A percentile compares a stretch with the other conserved stretches of the same genome.
phyloP scores from a whole-genome alignment of 768 basidiomycete species.

The Serendipita sp. region DNA sequence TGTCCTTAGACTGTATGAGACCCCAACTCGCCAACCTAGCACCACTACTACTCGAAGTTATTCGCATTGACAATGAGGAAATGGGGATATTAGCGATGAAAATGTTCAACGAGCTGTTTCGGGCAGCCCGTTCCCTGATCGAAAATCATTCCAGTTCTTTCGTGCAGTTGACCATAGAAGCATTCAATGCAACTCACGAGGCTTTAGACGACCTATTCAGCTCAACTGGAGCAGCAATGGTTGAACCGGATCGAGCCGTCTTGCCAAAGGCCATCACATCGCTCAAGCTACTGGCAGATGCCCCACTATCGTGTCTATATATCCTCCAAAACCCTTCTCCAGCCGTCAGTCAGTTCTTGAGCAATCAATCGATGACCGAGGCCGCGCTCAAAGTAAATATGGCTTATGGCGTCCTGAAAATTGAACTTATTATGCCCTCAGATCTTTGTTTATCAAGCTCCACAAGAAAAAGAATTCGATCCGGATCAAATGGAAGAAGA shows the following conservation, averaged over 20 bases:
- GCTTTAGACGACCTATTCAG: constrained; percentile 40
- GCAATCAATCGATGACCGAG: constrained; percentile 59
- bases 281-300: constrained; percentile 83
- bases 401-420: neutral
- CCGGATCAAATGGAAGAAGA: constrained; percentile 70
- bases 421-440: constrained; percentile 6
- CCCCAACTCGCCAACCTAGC: constrained; percentile 52
- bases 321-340: constrained; percentile 70
- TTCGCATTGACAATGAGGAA: constrained; percentile 90
- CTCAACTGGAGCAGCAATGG: constrained; percentile 27
- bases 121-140: constrained; percentile 54
- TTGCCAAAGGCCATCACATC: constrained; percentile 64
- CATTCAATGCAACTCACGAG: constrained; percentile 62
- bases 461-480: constrained; percentile 65
- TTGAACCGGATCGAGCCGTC: constrained; percentile 38
- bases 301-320: constrained; percentile 81
- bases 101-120: constrained; percentile 74
- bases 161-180: constrained; percentile 61
- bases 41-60: constrained; percentile 64
- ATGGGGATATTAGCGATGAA: constrained; percentile 85
- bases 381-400: constrained; percentile 22
- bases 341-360: constrained; percentile 48
- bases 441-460: constrained; percentile 52
- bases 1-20: constrained; percentile 63
- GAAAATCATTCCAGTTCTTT: constrained; percentile 68